Conservation (phyloP, 2,329 filamentous ascomycete genomes). For the Monilinia laxa region DNA sequence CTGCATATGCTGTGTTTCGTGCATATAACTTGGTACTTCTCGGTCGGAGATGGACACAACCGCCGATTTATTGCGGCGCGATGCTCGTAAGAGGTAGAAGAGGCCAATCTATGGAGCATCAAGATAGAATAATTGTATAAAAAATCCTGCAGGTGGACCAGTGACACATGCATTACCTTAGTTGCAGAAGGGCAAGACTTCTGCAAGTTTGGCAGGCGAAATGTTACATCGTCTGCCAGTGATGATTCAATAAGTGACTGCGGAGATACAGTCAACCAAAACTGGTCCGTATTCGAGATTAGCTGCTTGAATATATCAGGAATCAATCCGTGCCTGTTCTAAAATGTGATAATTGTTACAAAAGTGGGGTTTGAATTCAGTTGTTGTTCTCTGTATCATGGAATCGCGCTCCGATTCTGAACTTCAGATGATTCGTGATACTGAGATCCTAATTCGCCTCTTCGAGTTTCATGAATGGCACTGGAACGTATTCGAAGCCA, state of each 20-base stretch:
- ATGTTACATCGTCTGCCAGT: constrained; percentile 10
- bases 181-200: background rate
- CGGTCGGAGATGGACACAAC: constrained; percentile 6
- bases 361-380: constrained; percentile 4
- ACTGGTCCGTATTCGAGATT: background rate
- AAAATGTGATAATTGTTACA: constrained; percentile 5
- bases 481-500: background rate
- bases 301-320: constrained; percentile 16
- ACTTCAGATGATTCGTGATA: background rate
- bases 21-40: background rate
- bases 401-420: background rate
- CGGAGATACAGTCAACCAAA: constrained; percentile 4
- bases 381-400: background rate
- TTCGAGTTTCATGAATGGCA: background rate
- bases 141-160: background rate
- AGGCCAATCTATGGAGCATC: background rate
- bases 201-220: constrained; percentile 12
- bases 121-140: background rate
- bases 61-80: background rate
- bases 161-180: background rate
- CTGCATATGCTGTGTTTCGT: constrained; percentile 11
- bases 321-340: constrained; percentile 8
- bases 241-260: background rate
- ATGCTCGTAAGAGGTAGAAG: background rate
- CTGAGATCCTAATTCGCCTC: background rate